phyloP scores from a whole-genome alignment of 208 protist genomes.

The Wallacemonas rigidus region DNA sequence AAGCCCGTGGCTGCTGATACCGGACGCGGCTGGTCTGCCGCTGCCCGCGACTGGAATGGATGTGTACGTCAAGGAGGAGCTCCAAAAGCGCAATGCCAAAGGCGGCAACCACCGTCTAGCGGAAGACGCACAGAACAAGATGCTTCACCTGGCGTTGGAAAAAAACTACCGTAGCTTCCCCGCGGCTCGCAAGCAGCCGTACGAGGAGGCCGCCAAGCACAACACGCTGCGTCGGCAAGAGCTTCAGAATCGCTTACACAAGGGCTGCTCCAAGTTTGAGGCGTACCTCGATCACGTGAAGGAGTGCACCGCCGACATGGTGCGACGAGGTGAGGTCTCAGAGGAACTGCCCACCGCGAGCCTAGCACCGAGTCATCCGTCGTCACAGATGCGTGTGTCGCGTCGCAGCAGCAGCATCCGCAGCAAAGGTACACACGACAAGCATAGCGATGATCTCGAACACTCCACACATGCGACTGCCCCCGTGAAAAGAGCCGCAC shows the following conservation, averaged over 20 bases:
- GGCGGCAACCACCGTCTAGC: neutral
- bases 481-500: too few species aligned
- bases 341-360: conserved; percentile 16
- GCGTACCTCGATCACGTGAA: conserved; percentile 46
- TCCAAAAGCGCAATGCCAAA: conserved; percentile 21
- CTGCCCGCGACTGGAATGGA: conserved; percentile 68
- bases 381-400: too few species aligned
- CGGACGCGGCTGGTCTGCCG: conserved; percentile 40
- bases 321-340: conserved; percentile 33
- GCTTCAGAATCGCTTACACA: conserved; percentile 52
- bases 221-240: conserved; percentile 61
- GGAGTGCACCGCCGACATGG: conserved; percentile 72
- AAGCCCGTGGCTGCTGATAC: conserved; percentile 68
- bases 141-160: conserved; percentile 60
- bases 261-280: conserved; percentile 72
- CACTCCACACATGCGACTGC: too few species aligned
- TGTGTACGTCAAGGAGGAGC: conserved; percentile 78
- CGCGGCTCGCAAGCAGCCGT: conserved; percentile 42
- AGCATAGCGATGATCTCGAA: too few species aligned
- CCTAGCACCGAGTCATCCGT: too few species aligned
- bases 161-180: conserved; percentile 63
- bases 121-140: conserved; percentile 46
- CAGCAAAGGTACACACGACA: too few species aligned
- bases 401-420: too few species aligned
- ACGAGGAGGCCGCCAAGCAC: conserved; percentile 65